A percentile compares a stretch with the other conserved stretches of the same genome.
phyloP scores from a whole-genome alignment of 805 yeast genomes.

The Sugiyamaella marilandica region DNA sequence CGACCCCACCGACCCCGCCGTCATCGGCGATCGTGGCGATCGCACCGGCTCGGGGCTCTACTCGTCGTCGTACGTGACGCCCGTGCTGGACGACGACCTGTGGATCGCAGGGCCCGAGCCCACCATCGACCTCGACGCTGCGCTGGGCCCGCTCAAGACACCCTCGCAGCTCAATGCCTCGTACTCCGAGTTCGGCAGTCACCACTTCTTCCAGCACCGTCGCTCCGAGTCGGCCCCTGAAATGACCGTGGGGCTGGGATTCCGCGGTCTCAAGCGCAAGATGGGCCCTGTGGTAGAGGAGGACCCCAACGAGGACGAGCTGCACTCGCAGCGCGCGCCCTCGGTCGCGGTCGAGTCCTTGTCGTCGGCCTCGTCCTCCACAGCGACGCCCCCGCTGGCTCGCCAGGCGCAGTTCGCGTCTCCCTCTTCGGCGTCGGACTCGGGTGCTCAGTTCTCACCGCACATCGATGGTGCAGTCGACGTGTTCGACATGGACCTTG shows the following conservation, averaged over 20 bases:
- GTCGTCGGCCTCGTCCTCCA: neutral
- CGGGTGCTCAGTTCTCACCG: neutral
- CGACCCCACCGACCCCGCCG: neutral
- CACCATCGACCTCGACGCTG: slow-evolving; percentile 52
- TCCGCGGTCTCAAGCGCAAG: slow-evolving; percentile 25
- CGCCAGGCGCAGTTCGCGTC: slow-evolving; percentile 10
- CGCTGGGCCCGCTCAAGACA: slow-evolving; percentile 36
- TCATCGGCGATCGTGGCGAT: slow-evolving; percentile 1
- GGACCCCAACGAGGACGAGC: slow-evolving; percentile 17
- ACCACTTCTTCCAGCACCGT: slow-evolving; percentile 36
- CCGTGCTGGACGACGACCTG: slow-evolving; percentile 23
- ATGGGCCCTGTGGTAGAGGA: slow-evolving; percentile 30
- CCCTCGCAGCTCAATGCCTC: slow-evolving; percentile 9
- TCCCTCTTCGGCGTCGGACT: neutral
- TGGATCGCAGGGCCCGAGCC: slow-evolving; percentile 44
- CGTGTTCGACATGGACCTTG: slow-evolving; percentile 14
- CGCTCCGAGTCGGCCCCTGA: slow-evolving; percentile 53
- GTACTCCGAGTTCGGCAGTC: slow-evolving; percentile 11
- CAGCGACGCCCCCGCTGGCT: slow-evolving; percentile 14
- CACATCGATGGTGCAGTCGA: neutral
- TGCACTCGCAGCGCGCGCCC: neutral
- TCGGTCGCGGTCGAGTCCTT: neutral
- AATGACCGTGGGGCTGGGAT: slow-evolving; percentile 14
- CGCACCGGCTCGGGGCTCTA: slow-evolving; percentile 20
- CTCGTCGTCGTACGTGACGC: slow-evolving; percentile 18